Conservation (phyloP, 2,329 filamentous ascomycete genomes). For the Colletotrichum abscissum region DNA sequence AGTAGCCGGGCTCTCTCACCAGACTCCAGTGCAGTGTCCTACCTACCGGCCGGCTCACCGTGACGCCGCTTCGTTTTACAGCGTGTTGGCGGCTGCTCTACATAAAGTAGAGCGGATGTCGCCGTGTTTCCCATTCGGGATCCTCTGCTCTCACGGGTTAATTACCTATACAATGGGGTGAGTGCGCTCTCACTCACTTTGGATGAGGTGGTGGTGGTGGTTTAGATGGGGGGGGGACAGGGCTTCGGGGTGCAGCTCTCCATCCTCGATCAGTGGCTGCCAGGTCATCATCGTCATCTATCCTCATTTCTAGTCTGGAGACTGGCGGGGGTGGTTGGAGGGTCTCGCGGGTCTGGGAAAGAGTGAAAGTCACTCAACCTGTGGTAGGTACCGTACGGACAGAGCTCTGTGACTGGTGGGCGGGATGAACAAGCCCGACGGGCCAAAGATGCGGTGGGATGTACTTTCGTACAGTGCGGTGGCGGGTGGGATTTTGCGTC, state of each 20-base stretch:
- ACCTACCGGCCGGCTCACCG: not conserved
- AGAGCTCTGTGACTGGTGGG: not conserved
- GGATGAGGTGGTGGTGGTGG: not conserved
- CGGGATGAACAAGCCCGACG: not conserved
- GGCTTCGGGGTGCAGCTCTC: not conserved
- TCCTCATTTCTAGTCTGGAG: conserved; percentile 11
- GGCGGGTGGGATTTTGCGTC: conserved; percentile 9
- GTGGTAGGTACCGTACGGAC: not conserved
- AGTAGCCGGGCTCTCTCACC: not conserved
- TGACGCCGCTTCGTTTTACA: not conserved
- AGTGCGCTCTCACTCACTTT: not conserved
- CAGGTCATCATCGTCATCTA: conserved; percentile 6
- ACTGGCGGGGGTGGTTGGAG: not conserved
- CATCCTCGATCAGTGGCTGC: not conserved
- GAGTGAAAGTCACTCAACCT: not conserved
- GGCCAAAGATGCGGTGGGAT: not conserved
- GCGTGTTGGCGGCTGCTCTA: not conserved
- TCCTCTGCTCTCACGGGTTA: not conserved
- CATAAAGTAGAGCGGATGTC: not conserved
- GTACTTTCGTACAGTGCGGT: not conserved
- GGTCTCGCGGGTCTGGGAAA: conserved; percentile 17
- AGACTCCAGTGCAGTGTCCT: not conserved
- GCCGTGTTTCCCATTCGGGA: not conserved
- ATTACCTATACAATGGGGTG: not conserved
- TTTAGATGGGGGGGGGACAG: not conserved